A percentile compares a stretch with the other conserved stretches of the same genome.
Evolutionary conservation across 164 flowering plant species (phyloP).

Genomic region (Aristolochia contorta): DNA sequence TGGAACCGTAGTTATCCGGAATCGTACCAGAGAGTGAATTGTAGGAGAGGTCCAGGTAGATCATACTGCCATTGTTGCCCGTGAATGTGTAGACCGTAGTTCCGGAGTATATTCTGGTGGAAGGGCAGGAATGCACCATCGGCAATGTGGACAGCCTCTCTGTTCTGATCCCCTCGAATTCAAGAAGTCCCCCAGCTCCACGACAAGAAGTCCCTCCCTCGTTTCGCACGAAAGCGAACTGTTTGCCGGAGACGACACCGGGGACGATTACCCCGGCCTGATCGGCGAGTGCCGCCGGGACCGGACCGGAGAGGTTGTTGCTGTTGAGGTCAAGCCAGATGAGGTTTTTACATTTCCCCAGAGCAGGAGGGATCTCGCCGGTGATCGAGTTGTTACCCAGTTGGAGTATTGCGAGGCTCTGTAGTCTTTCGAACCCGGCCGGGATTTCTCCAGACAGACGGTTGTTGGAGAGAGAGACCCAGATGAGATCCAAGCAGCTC

Average conservation of each 20-base stretch:
- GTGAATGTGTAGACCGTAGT: constrained; percentile 43
- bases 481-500: constrained; percentile 51
- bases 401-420: constrained; percentile 61
- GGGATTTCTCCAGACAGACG: constrained; percentile 61
- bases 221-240: constrained; percentile 76
- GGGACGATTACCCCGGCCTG: constrained; percentile 51
- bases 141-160: constrained; percentile 43
- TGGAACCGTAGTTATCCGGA: constrained; percentile 49
- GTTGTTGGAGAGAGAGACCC: constrained; percentile 84
- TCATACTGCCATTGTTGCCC: constrained; percentile 54
- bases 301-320: constrained; percentile 43
- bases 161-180: constrained; percentile 57
- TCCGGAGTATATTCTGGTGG: constrained; percentile 67
- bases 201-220: constrained; percentile 77
- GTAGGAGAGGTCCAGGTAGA: constrained; percentile 83
- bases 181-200: constrained; percentile 82
- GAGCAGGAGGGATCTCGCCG: constrained; percentile 55
- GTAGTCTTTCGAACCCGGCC: constrained; percentile 45
- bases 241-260: constrained; percentile 62
- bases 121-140: constrained; percentile 56
- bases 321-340: constrained; percentile 89
- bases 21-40: constrained; percentile 55
- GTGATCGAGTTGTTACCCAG: constrained; percentile 69
- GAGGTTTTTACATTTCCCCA: constrained; percentile 58
- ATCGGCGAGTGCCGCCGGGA: constrained; percentile 51